Evolutionary conservation across 352 stramenopile species (phyloP).

Genomic region (Pythium apleroticum): DNA sequence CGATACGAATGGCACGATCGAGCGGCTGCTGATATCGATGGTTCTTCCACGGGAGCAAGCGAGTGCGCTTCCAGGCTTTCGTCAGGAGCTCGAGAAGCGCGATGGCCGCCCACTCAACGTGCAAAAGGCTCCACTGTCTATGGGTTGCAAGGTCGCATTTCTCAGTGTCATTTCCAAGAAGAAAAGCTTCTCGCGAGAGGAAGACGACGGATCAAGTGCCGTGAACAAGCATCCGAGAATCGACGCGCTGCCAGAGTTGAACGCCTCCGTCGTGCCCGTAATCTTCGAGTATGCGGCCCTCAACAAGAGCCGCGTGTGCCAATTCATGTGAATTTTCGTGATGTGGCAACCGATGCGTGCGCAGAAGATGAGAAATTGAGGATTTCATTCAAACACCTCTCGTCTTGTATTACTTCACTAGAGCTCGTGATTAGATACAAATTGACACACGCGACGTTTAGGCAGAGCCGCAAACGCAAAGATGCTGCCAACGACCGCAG

Average conservation of each 20-base stretch:
- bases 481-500: no score
- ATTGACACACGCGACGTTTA: no score
- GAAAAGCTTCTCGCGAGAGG: not conserved
- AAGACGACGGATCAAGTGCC: not conserved
- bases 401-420: no score
- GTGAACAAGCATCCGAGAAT: not conserved
- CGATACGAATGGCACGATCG: not conserved
- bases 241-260: not conserved
- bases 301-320: not conserved
- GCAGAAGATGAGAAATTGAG: no score
- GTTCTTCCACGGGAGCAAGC: not conserved
- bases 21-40: not conserved
- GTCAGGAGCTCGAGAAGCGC: not conserved
- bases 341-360: no score
- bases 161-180: not conserved
- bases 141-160: not conserved
- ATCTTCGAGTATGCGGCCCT: not conserved
- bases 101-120: not conserved
- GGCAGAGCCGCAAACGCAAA: no score
- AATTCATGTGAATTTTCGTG: not conserved
- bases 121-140: not conserved
- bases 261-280: not conserved
- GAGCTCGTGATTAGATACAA: no score
- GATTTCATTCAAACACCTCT: no score
- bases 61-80: not conserved